Conservation (phyloP, 2,329 filamentous ascomycete genomes). For the Pseudogymnoascus sp. region DNA sequence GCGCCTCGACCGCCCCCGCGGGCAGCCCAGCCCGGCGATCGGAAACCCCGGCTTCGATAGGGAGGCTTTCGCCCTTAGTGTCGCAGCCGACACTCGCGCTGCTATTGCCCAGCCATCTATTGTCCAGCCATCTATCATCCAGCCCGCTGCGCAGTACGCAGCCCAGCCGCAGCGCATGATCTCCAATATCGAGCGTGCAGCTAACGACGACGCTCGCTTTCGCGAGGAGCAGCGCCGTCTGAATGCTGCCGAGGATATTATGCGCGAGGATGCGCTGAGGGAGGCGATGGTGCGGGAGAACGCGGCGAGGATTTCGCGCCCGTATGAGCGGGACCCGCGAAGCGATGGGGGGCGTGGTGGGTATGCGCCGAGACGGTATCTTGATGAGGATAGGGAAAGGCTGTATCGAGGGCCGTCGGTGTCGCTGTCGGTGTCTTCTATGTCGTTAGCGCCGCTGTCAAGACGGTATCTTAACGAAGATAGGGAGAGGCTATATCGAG, state of each 20-base stretch:
- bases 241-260: background rate
- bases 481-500: too few species aligned
- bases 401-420: too few species aligned
- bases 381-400: too few species aligned
- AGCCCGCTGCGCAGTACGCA: background rate
- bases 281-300: background rate
- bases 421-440: too few species aligned
- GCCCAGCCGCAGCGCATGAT: background rate
- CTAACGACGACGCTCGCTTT: background rate
- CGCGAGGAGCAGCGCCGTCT: background rate
- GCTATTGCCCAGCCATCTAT: background rate
- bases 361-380: too few species aligned
- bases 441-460: too few species aligned
- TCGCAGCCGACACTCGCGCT: background rate
- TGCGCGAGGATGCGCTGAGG: background rate
- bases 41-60: background rate
- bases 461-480: too few species aligned
- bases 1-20: conserved; percentile 1
- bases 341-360: background rate
- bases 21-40: background rate
- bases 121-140: background rate
- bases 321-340: background rate
- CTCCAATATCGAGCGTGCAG: background rate
- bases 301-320: background rate
- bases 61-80: background rate